phyloP scores from a whole-genome alignment of 805 yeast genomes.

The Starmerella potacharoeniae region DNA sequence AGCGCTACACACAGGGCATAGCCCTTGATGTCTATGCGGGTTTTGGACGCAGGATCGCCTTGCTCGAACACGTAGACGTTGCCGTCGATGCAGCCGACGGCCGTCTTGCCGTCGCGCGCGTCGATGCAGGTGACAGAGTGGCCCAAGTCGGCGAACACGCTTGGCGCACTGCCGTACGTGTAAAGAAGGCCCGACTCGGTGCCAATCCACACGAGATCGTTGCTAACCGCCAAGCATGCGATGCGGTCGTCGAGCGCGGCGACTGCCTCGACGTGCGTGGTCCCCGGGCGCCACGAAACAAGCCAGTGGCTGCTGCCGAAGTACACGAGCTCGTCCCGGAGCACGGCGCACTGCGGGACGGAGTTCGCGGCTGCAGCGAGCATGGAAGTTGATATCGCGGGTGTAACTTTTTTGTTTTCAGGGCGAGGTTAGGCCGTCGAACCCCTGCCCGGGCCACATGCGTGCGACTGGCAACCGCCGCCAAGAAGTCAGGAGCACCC shows the following conservation, averaged over 20 bases:
- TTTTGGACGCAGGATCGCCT: slow-evolving; percentile 4
- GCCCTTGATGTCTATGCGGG: slow-evolving; percentile 18
- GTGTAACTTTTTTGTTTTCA: slow-evolving; percentile 1
- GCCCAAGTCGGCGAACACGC: not conserved
- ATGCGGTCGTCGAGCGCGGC: slow-evolving; percentile 7
- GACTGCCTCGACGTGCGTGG: not conserved
- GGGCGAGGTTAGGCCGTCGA: not conserved
- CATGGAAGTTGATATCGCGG: not conserved
- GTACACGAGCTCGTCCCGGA: not conserved
- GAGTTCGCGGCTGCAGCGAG: slow-evolving; percentile 17
- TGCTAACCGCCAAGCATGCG: not conserved
- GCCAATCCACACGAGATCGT: slow-evolving; percentile 6
- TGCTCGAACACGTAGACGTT: slow-evolving; percentile 48
- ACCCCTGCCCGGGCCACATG: slow-evolving; percentile 5
- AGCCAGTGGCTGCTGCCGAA: slow-evolving; percentile 12
- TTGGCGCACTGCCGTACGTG: not conserved
- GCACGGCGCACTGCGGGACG: slow-evolving; percentile 5
- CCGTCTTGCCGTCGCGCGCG: slow-evolving; percentile 24
- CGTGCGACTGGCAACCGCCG: too few species aligned
- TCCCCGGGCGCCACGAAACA: slow-evolving; percentile 3
- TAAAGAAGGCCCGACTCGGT: slow-evolving; percentile 9
- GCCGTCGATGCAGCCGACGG: slow-evolving; percentile 62
- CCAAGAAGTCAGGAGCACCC: too few species aligned
- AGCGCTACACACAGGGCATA: slow-evolving; percentile 25
- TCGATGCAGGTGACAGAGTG: slow-evolving; percentile 4